phyloP scores from a whole-genome alignment of 1,284 basidiomycete species.

The Sanghuangporus baumii region DNA sequence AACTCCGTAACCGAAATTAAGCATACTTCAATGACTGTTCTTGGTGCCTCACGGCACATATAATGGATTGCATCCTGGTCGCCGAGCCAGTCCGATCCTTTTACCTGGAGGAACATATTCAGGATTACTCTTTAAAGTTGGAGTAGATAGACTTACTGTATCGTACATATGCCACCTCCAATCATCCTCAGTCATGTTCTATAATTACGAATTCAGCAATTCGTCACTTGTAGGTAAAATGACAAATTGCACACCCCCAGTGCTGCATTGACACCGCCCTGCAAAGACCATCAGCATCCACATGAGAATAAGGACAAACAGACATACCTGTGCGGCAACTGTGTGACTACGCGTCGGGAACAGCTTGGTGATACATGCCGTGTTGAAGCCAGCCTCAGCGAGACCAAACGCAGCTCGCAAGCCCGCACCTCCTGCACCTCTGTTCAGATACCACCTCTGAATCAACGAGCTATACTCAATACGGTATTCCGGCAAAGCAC shows the following conservation, averaged over 20 bases:
- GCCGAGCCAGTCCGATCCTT: constrained; percentile 99
- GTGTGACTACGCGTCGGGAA: constrained; percentile 99
- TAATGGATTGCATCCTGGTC: constrained; percentile 99
- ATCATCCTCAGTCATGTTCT: constrained; percentile 99
- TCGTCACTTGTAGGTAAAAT: neutral
- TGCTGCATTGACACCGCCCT: constrained; percentile 99
- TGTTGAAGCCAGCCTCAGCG: constrained; percentile 97
- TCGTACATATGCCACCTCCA: constrained; percentile 99
- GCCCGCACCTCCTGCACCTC: constrained; percentile 97
- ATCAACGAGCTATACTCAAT: neutral
- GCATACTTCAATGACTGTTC: constrained; percentile 83
- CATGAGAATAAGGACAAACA: constrained; percentile 2
- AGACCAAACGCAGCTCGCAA: constrained; percentile 98
- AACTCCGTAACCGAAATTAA: neutral
- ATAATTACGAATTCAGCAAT: constrained; percentile 17
- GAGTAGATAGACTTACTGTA: constrained; percentile 55
- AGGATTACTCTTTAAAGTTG: constrained; percentile 16
- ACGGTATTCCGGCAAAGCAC: neutral
- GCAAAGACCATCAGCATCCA: constrained; percentile 21
- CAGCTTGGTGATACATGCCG: constrained; percentile 97
- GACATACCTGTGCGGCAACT: constrained; percentile 87
- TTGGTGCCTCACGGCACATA: constrained; percentile 96
- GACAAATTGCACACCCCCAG: constrained; percentile 66
- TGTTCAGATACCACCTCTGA: constrained; percentile 29
- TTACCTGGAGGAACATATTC: constrained; percentile 54